Base-by-base conservation (phyloP, 164 flowering plant species). In the Liriodendron chinense region DNA sequence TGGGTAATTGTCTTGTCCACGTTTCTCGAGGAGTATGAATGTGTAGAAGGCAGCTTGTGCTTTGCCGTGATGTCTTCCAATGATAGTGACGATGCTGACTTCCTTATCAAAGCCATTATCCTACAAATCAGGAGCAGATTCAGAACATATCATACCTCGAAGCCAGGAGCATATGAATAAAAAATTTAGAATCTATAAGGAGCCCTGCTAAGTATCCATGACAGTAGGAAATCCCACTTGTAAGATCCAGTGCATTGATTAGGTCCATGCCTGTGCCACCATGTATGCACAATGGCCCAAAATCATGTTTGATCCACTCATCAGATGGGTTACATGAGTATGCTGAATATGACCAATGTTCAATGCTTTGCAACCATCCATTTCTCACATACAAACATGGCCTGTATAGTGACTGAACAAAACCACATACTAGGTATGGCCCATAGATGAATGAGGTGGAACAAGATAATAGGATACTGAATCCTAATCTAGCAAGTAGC, bases 1-100 rank as follows among this genome's bases (percentile, higher is more conserved):
- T 72, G 72, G 1, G 92, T 89, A 68, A 93, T 82, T 47, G 75
- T 78, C 80, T 85, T 92, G 73, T 89, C 96, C 28, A 84, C 76
- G 25, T 69, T 14, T 78, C 81, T 89, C 12, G 80, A 67, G 13
- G n/a, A 80, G 80, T 77, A 48, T 59, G 84, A 63, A 79, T 90
- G 85, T 12, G 90, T 84, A 47, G 89, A 82, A 25, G 93, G 92
- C 69, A 81, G 62, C 74, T 82, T 85, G 68, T 83, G 88, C 49
- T 76, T 84, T 47, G 75, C 53, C 1, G 57, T n/a, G n/a, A 95
- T 73, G 5, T 88, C 87, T 64, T 87, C 88, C 84, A 83, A 53
- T 49, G 86, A 84, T 28, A 91, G 66, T 62, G 87, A 85, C 34
- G 92, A 81, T 20, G 78, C 62, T 43, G 80, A 75, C 14, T 82